phyloP scores from a whole-genome alignment of 1,139 yeast species.

The Candida glucosophila region DNA sequence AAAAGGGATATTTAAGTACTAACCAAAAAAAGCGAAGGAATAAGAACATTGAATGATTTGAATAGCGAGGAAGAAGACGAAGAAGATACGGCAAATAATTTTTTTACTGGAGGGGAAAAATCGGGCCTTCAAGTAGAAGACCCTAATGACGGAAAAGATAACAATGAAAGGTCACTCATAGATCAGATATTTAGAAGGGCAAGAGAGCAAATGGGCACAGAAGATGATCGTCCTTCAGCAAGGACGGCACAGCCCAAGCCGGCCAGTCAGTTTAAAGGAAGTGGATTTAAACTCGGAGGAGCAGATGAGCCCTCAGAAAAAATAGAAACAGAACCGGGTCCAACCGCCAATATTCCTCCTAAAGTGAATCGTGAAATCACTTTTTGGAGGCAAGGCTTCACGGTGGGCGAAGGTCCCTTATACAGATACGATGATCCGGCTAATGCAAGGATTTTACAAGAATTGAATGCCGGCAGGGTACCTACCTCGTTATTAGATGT shows the following conservation, averaged over 20 bases:
- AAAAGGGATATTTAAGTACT: background rate
- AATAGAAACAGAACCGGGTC: constrained; percentile 22
- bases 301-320: constrained; percentile 40
- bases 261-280: constrained; percentile 43
- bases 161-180: constrained; percentile 36
- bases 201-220: constrained; percentile 32
- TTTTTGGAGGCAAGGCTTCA: constrained; percentile 95
- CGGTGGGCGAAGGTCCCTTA: constrained; percentile 83
- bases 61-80: constrained; percentile 43
- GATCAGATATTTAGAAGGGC: constrained; percentile 41
- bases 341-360: constrained; percentile 24
- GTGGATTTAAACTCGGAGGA: constrained; percentile 76
- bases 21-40: constrained; percentile 13
- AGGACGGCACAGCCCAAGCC: constrained; percentile 6
- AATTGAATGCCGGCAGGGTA: constrained; percentile 84
- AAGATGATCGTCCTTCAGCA: constrained; percentile 32
- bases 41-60: constrained; percentile 46
- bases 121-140: constrained; percentile 91
- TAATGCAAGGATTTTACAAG: constrained; percentile 66
- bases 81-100: constrained; percentile 59
- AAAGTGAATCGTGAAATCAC: constrained; percentile 71
- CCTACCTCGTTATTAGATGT: constrained; percentile 83
- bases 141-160: constrained; percentile 62
- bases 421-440: constrained; percentile 87
- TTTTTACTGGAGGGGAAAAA: constrained; percentile 94